phyloP scores from a whole-genome alignment of 129 eudicot species.

The Tagetes erecta region DNA sequence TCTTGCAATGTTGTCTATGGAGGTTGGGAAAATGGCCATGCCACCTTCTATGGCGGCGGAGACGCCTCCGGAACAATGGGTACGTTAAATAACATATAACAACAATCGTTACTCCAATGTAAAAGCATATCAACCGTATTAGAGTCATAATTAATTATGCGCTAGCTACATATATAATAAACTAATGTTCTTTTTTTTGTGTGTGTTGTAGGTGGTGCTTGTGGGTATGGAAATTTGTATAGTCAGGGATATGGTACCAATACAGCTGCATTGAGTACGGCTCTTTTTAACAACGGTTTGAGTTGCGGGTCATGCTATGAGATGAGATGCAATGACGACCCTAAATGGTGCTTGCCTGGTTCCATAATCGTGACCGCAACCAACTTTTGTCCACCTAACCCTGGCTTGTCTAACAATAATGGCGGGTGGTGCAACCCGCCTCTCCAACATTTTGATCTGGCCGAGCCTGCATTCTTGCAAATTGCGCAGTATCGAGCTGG shows the following conservation, averaged over 20 bases:
- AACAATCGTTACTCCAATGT: neutral
- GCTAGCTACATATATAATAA: too few species aligned
- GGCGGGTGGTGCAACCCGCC: conserved; percentile 98
- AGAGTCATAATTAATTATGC: too few species aligned
- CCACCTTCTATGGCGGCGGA: conserved; percentile 89
- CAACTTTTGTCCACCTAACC: conserved; percentile 89
- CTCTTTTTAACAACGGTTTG: conserved; percentile 76
- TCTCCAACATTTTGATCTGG: conserved; percentile 77
- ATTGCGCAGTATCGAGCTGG: conserved; percentile 85
- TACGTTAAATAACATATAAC: conserved; percentile 19
- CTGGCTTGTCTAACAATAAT: conserved; percentile 59
- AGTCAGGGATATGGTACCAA: conserved; percentile 82
- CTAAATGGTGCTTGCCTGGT: conserved; percentile 65
- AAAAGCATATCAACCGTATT: too few species aligned
- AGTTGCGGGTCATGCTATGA: conserved; percentile 81
- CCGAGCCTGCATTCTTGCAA: conserved; percentile 81
- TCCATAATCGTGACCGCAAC: conserved; percentile 71
- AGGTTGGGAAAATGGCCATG: conserved; percentile 76
- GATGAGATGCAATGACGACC: conserved; percentile 63
- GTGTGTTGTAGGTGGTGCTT: conserved; percentile 70
- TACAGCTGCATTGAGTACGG: conserved; percentile 84
- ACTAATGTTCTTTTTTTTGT: neutral
- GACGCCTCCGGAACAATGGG: conserved; percentile 97
- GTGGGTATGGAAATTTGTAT: conserved; percentile 83
- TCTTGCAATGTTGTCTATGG: conserved; percentile 48